Conservation (phyloP, 768 basidiomycete species). For the Tubosaeta brunneosetosa region DNA sequence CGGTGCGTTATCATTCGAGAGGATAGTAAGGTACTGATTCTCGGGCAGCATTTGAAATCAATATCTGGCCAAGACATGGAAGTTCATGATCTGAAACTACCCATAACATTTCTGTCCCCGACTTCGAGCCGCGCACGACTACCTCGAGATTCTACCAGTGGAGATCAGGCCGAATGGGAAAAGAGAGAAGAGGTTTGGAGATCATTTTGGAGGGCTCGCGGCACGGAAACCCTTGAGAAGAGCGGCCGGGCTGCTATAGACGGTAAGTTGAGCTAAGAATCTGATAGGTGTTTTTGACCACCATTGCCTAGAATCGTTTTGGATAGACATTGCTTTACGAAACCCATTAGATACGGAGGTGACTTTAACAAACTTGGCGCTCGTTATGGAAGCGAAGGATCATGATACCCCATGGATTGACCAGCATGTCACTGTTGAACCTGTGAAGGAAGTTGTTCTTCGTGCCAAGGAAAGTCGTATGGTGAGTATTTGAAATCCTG, state of each 20-base stretch:
- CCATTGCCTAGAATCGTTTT: constrained; percentile 57
- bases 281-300: not conserved
- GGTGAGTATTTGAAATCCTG: constrained; percentile 37
- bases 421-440: constrained; percentile 51
- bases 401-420: constrained; percentile 30
- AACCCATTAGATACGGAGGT: constrained; percentile 77
- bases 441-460: constrained; percentile 57
- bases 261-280: constrained; percentile 38
- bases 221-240: constrained; percentile 50
- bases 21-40: not conserved
- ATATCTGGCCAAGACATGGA: constrained; percentile 45
- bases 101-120: constrained; percentile 61
- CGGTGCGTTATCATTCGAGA: constrained; percentile 44
- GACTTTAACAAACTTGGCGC: constrained; percentile 57
- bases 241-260: constrained; percentile 58
- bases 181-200: constrained; percentile 63
- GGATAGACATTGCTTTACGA: constrained; percentile 63
- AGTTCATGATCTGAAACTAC: constrained; percentile 50
- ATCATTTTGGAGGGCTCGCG: constrained; percentile 50
- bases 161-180: constrained; percentile 52
- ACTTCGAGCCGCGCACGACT: constrained; percentile 56
- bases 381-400: constrained; percentile 42
- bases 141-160: constrained; percentile 43
- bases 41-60: constrained; percentile 62
- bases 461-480: constrained; percentile 59